A percentile compares a stretch with the other conserved stretches of the same genome.
Conservation (phyloP, 352 stramenopile genomes). For the Phytophthora cactorum region DNA sequence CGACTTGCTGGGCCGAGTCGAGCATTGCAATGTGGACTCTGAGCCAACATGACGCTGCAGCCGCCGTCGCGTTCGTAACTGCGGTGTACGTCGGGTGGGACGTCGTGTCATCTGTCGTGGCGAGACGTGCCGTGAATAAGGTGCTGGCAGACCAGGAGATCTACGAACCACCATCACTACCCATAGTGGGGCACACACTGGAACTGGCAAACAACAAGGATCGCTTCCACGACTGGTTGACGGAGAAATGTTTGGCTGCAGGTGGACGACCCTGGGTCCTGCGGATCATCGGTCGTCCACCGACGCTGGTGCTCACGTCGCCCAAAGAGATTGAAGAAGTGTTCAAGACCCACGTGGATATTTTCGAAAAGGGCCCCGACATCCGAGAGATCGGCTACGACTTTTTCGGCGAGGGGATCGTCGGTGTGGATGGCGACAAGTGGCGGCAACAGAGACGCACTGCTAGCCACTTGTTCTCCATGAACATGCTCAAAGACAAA, state of each 20-base stretch:
- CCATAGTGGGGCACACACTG: background rate
- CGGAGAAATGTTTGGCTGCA: background rate
- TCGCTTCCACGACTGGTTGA: background rate
- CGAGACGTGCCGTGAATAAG: background rate
- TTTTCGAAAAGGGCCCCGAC: slow-evolving; percentile 45
- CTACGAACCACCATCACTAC: background rate
- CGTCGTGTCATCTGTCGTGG: background rate
- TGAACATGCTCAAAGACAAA: slow-evolving; percentile 46
- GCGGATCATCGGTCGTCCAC: slow-evolving; percentile 36
- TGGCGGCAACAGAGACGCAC: slow-evolving; percentile 74
- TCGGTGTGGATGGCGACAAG: slow-evolving; percentile 48
- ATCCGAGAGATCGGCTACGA: slow-evolving; percentile 34
- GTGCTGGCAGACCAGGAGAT: background rate
- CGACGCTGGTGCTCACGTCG: slow-evolving; percentile 28
- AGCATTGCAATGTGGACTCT: background rate
- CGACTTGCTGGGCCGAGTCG: background rate
- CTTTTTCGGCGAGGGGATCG: slow-evolving; percentile 60
- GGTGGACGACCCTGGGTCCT: slow-evolving; percentile 43
- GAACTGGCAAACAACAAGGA: slow-evolving; percentile 1
- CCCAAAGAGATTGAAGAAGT: slow-evolving; percentile 32
- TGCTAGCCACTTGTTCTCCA: slow-evolving; percentile 86
- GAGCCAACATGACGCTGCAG: background rate
- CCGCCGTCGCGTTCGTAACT: background rate
- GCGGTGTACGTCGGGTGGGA: background rate
- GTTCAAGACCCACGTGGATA: slow-evolving; percentile 50